These are phyloP conservation scores for Sclerotinia minor DNA, from an alignment of 2,329 filamentous ascomycete species.

Conservation along the genomic window DNA sequence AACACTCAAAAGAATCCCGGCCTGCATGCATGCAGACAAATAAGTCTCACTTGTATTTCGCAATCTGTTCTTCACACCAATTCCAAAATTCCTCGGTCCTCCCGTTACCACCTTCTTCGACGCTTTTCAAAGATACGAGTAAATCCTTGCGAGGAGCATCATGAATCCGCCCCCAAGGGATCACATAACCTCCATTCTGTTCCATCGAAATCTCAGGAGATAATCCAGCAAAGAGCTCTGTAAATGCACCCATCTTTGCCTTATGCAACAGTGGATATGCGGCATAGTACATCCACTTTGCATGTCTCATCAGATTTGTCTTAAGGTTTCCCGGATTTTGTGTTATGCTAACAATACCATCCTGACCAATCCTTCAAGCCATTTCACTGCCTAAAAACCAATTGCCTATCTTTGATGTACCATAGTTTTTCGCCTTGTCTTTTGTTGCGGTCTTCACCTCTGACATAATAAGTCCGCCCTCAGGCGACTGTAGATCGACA, in stretches of 20 bases:
- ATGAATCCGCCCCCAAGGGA: slow-evolving; percentile 46
- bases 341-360: slow-evolving; percentile 30
- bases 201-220: slow-evolving; percentile 13
- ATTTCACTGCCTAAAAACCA: slow-evolving; percentile 31
- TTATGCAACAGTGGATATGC: slow-evolving; percentile 4
- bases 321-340: slow-evolving; percentile 34
- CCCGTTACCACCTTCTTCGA: slow-evolving; percentile 33
- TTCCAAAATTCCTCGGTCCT: slow-evolving; percentile 32
- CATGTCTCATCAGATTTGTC: slow-evolving; percentile 18
- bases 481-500: slow-evolving; percentile 21
- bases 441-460: slow-evolving; percentile 4
- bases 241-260: slow-evolving; percentile 26
- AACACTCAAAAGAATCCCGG: no score
- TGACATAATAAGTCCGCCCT: slow-evolving; percentile 11
- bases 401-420: slow-evolving; percentile 30
- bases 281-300: not conserved
- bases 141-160: slow-evolving; percentile 29
- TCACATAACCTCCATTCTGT: slow-evolving; percentile 28
- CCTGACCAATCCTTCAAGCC: not conserved
- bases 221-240: slow-evolving; percentile 26
- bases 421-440: slow-evolving; percentile 27
- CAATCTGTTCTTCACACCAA: slow-evolving; percentile 33
- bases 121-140: slow-evolving; percentile 27
- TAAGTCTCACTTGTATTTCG: not conserved
- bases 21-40: not conserved